Base-by-base conservation (phyloP, 257 asterid species). In the Przewalskia tangutica region DNA sequence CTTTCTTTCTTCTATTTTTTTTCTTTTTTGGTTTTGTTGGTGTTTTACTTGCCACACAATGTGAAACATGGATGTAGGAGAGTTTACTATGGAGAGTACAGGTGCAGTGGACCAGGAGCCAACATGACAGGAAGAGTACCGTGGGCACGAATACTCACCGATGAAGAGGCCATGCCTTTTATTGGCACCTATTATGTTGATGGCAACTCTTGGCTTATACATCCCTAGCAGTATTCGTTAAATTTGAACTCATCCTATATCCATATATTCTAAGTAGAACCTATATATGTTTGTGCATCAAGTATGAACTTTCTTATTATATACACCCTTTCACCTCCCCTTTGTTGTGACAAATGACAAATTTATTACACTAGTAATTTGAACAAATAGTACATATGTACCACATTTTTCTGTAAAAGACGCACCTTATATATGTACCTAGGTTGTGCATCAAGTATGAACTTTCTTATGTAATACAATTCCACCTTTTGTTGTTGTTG, bases 21-120 rank as follows among this genome's bases (percentile, higher is more conserved):
- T 38, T 6, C 6, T 3, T 38, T 38, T 38, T 38, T 38, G 4
- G 32, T 27, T 38, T 38, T 73, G 34, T 55, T 20, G 0, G 4
- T 46, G 0, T 46, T 48, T 18, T 44, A 70, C 10, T 6, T 6
- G 32, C 32, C 32, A 27, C 42, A 20, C 53, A 16, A 20, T 20
- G 42, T 48, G 18, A 18, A 73, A 73, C 12, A 12, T 73, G 79
- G 44, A 73, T 77, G 16, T 23, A 90, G 93, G 83, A 79, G 81
- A 78, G 93, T 90, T 82, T 90, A 85, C 38, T 90, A 87, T 40
- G 93, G 93, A 23, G 93, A 90, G 51, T 90, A 90, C 85, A 85
- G 84, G 77, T 90, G 93, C 76, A 86, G 90, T 34, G 92, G 92
- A 71, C 85, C 86, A 34, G 93, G 93, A 23, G 87, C 93, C 23